Base-by-base conservation (phyloP, 805 yeast genomes). In the Sporopachydermia lactativora region DNA sequence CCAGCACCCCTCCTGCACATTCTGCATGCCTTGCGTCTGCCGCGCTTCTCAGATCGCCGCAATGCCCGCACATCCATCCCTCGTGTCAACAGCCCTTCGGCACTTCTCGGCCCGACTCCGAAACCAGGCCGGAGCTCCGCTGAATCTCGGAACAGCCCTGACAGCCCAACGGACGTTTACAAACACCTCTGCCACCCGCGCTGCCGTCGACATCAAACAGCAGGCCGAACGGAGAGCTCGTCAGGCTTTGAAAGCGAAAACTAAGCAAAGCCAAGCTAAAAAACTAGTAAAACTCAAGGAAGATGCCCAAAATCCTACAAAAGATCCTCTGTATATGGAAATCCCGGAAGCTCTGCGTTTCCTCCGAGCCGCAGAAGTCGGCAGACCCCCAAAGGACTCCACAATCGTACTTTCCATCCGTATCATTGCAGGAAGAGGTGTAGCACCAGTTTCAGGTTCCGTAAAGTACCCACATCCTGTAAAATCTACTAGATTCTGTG, bases 341-440 rank as follows among this genome's bases (percentile, higher is more conserved):
- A 66, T 85, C 4, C 73, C 81, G 4, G 59, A 63, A 19, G 96
- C 96, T 1, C 58, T 85, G 57, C 70, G 81, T 50, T 86, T 77
- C 53, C 55, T 89, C 42, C 69, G 96, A 47, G 95, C 97, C 0
- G 75, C 86, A 3, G 96, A 86, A 58, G 94, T 86, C 3, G 97
- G 98, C 3, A 75, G 81, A 53, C 75, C 89, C 2, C 63, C 69
- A 3, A 61, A 70, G n/a, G 75, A 77, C 49, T 76, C 89, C 16
- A 78, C 88, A 17, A 65, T 89, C 35, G 65, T 81, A 14, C 59
- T 82, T 41, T 73, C 79, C 41, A 69, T 83, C 14, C 64, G 73
- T 14, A 66, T 86, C 19, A 70, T 78, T 6, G 74, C 79, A 15
- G 89, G 80, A 44, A 76, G 73, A 53, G 95, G 96, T 49, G 77